Evolutionary conservation across 441 rosid species (phyloP).

Genomic region (Pelargonium australe): DNA sequence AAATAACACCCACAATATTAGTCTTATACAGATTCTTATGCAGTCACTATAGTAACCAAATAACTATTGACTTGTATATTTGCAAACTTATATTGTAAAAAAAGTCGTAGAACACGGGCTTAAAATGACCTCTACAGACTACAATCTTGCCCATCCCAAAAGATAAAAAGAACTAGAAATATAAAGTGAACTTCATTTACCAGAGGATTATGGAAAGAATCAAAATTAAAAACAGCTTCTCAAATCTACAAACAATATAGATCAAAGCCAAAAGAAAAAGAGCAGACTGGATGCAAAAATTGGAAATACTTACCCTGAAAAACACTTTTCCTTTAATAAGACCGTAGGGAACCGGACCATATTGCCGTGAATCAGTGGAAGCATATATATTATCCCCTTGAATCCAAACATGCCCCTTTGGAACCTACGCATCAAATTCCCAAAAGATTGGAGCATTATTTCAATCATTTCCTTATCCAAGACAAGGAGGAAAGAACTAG

Average conservation of each 20-base stretch:
- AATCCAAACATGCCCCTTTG: conserved; percentile 84
- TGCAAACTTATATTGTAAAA: too few species aligned
- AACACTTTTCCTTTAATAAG: conserved; percentile 72
- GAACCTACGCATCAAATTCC: conserved; percentile 43
- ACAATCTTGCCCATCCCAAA: background rate
- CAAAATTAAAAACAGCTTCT: background rate
- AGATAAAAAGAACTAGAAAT: background rate
- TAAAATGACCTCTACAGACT: background rate
- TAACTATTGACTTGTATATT: too few species aligned
- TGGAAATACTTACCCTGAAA: conserved; percentile 43
- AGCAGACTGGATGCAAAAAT: background rate
- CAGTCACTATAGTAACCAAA: too few species aligned
- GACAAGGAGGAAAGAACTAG: background rate
- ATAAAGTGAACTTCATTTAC: background rate
- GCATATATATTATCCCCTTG: conserved; percentile 79
- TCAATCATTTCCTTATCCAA: background rate
- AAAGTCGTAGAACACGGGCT: background rate
- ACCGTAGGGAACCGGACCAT: conserved; percentile 70
- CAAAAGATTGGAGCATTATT: background rate
- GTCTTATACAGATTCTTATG: too few species aligned
- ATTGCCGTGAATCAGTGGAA: conserved; percentile 67
- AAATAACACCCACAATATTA: background rate
- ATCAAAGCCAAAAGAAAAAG: background rate
- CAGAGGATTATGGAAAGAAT: background rate
- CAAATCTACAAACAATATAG: background rate